Percentiles rank a stretch among this genome's conserved stretches.
phyloP scores from a whole-genome alignment of 345 rosid species.

The Citrus inodora region DNA sequence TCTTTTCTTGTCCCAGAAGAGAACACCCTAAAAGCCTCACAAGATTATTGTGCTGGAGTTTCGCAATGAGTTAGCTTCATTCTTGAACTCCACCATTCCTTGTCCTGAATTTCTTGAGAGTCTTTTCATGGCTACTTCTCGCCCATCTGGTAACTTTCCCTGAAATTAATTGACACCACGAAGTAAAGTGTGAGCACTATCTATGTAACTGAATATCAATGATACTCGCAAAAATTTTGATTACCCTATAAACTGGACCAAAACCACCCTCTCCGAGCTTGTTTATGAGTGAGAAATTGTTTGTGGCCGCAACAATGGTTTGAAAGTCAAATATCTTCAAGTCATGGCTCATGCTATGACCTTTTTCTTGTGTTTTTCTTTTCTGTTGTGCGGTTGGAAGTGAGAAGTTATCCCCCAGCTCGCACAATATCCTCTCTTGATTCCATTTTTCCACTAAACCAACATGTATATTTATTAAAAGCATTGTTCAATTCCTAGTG shows the following conservation, averaged over 20 bases:
- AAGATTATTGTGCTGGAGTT: constrained; percentile 13
- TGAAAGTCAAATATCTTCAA: constrained; percentile 7
- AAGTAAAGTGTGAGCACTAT: background rate
- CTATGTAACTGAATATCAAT: background rate
- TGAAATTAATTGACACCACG: background rate
- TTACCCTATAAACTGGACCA: background rate
- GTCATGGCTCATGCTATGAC: background rate
- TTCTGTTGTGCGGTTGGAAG: background rate
- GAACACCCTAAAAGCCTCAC: constrained; percentile 12
- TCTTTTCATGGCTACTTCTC: background rate
- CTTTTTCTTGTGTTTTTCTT: background rate
- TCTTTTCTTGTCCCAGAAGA: background rate
- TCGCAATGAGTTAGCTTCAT: constrained; percentile 1
- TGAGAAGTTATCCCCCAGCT: background rate
- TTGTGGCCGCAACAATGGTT: background rate
- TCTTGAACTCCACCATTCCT: constrained; percentile 2
- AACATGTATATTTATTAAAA: background rate
- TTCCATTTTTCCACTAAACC: background rate
- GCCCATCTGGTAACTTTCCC: background rate
- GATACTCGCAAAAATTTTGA: background rate
- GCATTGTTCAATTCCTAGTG: background rate
- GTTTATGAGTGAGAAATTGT: background rate
- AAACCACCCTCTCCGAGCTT: background rate
- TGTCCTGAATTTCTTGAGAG: constrained; percentile 1
- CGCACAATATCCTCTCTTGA: background rate